Base-by-base conservation (phyloP, 176 grass and related monocot genomes). In the Ampelocalamus luodianensis region DNA sequence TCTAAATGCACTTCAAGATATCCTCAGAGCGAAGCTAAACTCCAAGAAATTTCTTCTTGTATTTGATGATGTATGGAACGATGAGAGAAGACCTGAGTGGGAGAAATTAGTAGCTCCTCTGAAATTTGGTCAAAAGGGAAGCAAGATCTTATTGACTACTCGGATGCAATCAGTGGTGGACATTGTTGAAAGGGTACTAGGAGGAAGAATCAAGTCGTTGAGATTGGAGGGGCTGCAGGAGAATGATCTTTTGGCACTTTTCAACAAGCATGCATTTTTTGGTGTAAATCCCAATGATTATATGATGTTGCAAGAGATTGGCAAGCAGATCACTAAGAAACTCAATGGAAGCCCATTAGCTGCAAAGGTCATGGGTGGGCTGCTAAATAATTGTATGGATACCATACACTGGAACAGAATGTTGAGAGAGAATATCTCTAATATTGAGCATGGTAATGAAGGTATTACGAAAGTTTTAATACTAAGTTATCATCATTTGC, bases 1-100 rank as follows among this genome's bases (percentile, higher is more conserved):
- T 72, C 70, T 49, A 29, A 72, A 72, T 32, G 17, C 70, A 16
- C 70, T 72, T 49, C 70, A 72, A 49, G 44, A 49, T 23, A 2
- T 18, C 5, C 23, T 49, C 44, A 29, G 6, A 2, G 44, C 23
- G 14, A 29, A 49, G 23, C 7, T 72, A 14, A 49, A 5, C 14
- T 72, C 70, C 0, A 72, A 29, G 14, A 72, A 48, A 27, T 72
- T 72, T 72, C 6, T 72, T 13, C 71, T 65, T 65, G 70, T 84
- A 8, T 63, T 84, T 20, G 82, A 84, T 84, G 82, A 75, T 74
- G 70, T 73, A 48, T 84, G 70, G 56, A 61, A 75, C 44, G 54
- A 75, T 22, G 43, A 74, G 6, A 45, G 46, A 4, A 60, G 13
- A 6, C 2, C 17, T 8, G 42, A 74, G 3, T 75, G 40, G 82